phyloP scores from a whole-genome alignment of 2,329 filamentous ascomycete genomes.

The Aspergillus japonicus region DNA sequence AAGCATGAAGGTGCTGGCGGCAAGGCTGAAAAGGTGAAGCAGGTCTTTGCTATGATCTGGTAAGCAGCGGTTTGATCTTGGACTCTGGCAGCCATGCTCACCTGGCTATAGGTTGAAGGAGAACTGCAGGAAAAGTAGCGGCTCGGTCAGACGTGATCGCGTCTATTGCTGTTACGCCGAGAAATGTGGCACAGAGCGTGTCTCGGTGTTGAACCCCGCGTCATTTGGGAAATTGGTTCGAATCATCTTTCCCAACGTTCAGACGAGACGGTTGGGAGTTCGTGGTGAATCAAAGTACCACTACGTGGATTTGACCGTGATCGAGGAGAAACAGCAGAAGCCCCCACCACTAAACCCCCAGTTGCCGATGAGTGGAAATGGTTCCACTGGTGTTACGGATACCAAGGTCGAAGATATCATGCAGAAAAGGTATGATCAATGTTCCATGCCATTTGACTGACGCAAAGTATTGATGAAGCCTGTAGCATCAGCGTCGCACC shows the following conservation, averaged over 20 bases:
- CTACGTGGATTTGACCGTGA: constrained; percentile 60
- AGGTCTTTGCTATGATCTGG: constrained; percentile 55
- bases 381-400: constrained; percentile 21
- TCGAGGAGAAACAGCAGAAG: constrained; percentile 44
- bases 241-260: constrained; percentile 91
- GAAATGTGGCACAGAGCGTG: constrained; percentile 86
- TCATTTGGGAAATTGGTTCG: constrained; percentile 97
- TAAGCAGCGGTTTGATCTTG: constrained; percentile 26
- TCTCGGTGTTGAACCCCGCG: constrained; percentile 92
- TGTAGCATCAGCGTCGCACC: constrained; percentile 30
- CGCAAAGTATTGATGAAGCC: background rate
- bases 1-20: constrained; percentile 51
- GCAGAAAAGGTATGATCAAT: constrained; percentile 30
- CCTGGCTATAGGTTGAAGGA: constrained; percentile 43
- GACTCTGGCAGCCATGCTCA: constrained; percentile 11
- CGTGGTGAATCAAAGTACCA: constrained; percentile 98
- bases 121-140: constrained; percentile 47
- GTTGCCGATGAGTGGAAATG: constrained; percentile 22
- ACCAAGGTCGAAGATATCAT: constrained; percentile 26
- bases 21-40: constrained; percentile 53
- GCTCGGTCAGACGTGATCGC: constrained; percentile 82
- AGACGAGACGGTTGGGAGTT: constrained; percentile 87
- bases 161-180: constrained; percentile 96
- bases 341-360: constrained; percentile 28
- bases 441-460: background rate